Evolutionary conservation across 2,329 filamentous ascomycete species (phyloP).

Genomic region (Colletotrichum sp.): DNA sequence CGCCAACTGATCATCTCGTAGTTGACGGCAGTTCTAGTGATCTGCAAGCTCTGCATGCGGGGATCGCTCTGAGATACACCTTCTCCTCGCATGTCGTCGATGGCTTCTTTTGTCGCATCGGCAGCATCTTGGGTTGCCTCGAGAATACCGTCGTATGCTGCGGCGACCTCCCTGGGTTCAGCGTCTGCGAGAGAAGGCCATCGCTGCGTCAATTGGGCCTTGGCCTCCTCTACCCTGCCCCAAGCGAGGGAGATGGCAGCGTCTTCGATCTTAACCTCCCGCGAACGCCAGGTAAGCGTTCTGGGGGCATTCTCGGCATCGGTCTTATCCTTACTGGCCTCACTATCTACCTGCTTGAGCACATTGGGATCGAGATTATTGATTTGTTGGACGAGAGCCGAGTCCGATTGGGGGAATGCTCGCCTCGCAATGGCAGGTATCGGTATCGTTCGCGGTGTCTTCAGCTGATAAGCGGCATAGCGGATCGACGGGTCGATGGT

Average conservation of each 20-base stretch:
- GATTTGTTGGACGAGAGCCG: conserved; percentile 67
- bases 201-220: conserved; percentile 51
- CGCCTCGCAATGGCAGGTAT: conserved; percentile 80
- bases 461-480: conserved; percentile 91
- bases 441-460: conserved; percentile 83
- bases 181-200: conserved; percentile 48
- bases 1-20: conserved; percentile 95
- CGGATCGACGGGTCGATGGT: conserved; percentile 93
- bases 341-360: conserved; percentile 61
- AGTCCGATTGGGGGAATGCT: conserved; percentile 73
- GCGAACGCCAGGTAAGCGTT: conserved; percentile 83
- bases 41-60: conserved; percentile 89
- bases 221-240: conserved; percentile 67
- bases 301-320: conserved; percentile 66
- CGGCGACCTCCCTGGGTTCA: conserved; percentile 72
- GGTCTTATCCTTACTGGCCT: conserved; percentile 54
- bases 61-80: conserved; percentile 83
- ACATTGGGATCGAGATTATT: conserved; percentile 73
- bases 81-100: conserved; percentile 87
- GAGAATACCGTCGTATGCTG: conserved; percentile 89
- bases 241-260: conserved; percentile 88
- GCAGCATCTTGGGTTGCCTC: conserved; percentile 91
- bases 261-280: conserved; percentile 89
- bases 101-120: conserved; percentile 90
- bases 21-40: conserved; percentile 91